Percentiles rank a stretch among this genome's conserved stretches.
Evolutionary conservation across 495 filamentous ascomycete genomes (phyloP).

Genomic region (Aspergillus heteromorphus): DNA sequence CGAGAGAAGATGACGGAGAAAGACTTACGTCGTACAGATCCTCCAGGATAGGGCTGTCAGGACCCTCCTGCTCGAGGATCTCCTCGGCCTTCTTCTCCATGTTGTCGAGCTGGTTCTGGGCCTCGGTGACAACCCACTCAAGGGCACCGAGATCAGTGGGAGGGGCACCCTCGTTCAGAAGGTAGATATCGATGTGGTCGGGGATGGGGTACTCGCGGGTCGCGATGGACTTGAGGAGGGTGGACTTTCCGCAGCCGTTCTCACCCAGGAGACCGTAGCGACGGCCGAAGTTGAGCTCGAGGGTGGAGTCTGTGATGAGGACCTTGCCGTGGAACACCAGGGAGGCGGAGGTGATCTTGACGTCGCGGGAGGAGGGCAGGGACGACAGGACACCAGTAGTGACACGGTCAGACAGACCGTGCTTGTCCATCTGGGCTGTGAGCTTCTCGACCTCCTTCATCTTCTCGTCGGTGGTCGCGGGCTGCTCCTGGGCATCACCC

Average conservation of each 20-base stretch:
- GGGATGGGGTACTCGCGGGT: conserved; percentile 92
- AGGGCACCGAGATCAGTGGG: conserved; percentile 82
- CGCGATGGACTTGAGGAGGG: conserved; percentile 88
- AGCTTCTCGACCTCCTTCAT: conserved; percentile 78
- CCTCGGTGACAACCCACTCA: conserved; percentile 95
- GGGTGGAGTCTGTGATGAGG: conserved; percentile 83
- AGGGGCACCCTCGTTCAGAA: conserved; percentile 96
- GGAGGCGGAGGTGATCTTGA: conserved; percentile 91
- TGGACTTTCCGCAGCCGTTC: conserved; percentile 99
- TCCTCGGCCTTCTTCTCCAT: conserved; percentile 87
- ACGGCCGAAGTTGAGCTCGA: conserved; percentile 89
- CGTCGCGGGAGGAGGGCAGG: conserved; percentile 74
- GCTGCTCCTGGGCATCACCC: conserved; percentile 54
- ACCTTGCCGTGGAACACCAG: conserved; percentile 97
- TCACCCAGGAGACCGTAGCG: conserved; percentile 94
- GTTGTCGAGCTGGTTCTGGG: conserved; percentile 84
- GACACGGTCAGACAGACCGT: conserved; percentile 94
- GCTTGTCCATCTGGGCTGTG: conserved; percentile 85
- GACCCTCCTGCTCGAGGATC: conserved; percentile 83
- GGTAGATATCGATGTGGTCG: conserved; percentile 96
- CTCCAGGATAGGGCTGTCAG: conserved; percentile 84
- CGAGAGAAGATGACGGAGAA: not conserved
- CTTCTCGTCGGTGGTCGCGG: conserved; percentile 65
- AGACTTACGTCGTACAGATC: conserved; percentile 91
- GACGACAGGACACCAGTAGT: conserved; percentile 96